These are phyloP conservation scores for Ogataea trehaloabstinens DNA, from an alignment of 805 yeast species.

Conservation along the genomic window DNA sequence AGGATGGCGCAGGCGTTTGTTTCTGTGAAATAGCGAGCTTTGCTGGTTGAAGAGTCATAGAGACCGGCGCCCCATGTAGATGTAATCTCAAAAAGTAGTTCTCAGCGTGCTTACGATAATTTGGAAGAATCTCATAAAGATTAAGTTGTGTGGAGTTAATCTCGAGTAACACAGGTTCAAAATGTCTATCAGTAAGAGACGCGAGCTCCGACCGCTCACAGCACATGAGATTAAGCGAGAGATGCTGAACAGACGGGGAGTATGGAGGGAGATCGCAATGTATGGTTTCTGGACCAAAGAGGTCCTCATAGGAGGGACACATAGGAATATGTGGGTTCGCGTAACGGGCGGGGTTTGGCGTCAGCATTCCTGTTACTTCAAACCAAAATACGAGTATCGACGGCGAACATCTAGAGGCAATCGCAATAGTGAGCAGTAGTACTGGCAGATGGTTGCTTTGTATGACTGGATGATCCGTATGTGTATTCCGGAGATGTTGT, in stretches of 20 bases:
- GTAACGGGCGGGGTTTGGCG: too few species aligned
- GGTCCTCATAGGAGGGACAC: slow-evolving; percentile 1
- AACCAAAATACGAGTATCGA: too few species aligned
- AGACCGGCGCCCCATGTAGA: neutral
- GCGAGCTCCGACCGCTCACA: slow-evolving; percentile 11
- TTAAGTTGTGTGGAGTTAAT: slow-evolving; percentile 33
- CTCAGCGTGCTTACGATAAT: slow-evolving; percentile 14
- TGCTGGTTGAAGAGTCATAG: too few species aligned
- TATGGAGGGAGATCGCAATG: slow-evolving; percentile 18
- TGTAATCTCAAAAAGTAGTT: slow-evolving; percentile 16
- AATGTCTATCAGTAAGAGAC: slow-evolving; percentile 1
- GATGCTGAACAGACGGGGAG: slow-evolving; percentile 26
- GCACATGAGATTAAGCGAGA: slow-evolving; percentile 20
- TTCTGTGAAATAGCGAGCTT: neutral
- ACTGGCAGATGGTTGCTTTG: too few species aligned
- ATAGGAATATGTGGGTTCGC: too few species aligned
- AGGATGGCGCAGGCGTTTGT: neutral
- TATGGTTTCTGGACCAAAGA: slow-evolving; percentile 2
- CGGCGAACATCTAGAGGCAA: too few species aligned
- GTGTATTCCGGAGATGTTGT: too few species aligned
- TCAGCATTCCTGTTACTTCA: too few species aligned
- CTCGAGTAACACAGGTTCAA: slow-evolving; percentile 27
- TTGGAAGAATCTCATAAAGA: slow-evolving; percentile 19
- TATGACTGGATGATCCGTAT: too few species aligned
- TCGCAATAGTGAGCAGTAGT: too few species aligned